Conservation (phyloP, 75 land plant genomes). For the Chamaecyparis obtusa region DNA sequence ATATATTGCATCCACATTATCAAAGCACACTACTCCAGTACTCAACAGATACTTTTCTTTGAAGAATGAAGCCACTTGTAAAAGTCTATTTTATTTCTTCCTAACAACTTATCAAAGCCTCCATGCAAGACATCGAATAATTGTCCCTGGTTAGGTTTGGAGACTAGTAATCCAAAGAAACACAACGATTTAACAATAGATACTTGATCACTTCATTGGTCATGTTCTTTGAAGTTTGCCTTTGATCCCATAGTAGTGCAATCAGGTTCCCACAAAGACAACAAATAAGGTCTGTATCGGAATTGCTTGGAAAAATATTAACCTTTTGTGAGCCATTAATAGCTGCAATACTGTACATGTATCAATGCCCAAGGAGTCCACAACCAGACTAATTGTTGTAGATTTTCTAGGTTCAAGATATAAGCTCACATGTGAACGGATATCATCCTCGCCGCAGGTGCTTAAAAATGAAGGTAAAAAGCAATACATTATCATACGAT, state of each 20-base stretch:
- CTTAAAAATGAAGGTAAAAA: conserved; percentile 65
- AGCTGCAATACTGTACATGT: conserved; percentile 78
- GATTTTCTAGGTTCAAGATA: conserved; percentile 41
- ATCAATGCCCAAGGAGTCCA: conserved; percentile 43
- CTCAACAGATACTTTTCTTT: conserved; percentile 59
- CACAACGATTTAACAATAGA: conserved; percentile 78
- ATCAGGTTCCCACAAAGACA: conserved; percentile 85
- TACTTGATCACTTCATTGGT: conserved; percentile 73
- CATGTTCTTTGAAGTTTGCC: conserved; percentile 51
- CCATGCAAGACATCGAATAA: conserved; percentile 79
- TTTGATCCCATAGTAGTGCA: conserved; percentile 65
- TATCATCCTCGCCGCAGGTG: conserved; percentile 70
- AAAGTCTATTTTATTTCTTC: conserved; percentile 47
- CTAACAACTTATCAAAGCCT: conserved; percentile 89
- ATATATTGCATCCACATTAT: conserved; percentile 84
- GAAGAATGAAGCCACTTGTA: conserved; percentile 75
- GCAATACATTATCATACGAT: conserved; percentile 91
- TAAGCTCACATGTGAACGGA: conserved; percentile 46
- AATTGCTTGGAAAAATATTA: conserved; percentile 88
- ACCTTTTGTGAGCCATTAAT: conserved; percentile 74
- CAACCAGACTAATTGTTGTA: conserved; percentile 9
- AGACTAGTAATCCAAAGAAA: conserved; percentile 83
- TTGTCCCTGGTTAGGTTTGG: conserved; percentile 73
- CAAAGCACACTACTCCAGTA: conserved; percentile 81
- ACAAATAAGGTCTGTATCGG: conserved; percentile 76